Percentiles rank a stretch among this genome's conserved stretches.
phyloP scores from a whole-genome alignment of 257 asterid genomes.

The Solanum habrochaites region DNA sequence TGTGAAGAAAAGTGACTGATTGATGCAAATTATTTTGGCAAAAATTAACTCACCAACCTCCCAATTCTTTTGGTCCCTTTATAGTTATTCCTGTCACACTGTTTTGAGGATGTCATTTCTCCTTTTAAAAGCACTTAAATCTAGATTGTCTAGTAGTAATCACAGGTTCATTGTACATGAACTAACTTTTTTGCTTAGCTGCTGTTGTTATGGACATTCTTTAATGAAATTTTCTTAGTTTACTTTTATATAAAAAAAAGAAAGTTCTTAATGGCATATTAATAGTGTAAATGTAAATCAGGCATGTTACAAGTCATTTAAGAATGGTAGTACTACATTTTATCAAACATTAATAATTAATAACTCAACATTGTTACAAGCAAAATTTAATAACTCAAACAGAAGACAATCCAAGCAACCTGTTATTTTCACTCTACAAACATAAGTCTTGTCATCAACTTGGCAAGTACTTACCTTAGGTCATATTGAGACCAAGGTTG shows the following conservation, averaged over 20 bases:
- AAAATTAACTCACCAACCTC: background rate
- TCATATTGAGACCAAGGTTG: background rate
- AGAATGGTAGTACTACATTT: background rate
- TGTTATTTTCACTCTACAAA: constrained; percentile 2
- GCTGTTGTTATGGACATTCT: background rate
- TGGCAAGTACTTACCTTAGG: background rate
- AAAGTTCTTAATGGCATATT: background rate
- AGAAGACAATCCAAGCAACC: constrained; percentile 6
- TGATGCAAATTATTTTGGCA: background rate
- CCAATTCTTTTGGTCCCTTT: background rate
- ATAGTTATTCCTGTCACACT: background rate
- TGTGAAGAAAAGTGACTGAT: background rate
- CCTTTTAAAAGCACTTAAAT: background rate
- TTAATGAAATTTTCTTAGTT: background rate
- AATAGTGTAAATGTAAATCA: background rate
- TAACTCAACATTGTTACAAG: background rate
- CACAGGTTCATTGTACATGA: background rate
- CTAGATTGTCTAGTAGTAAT: background rate
- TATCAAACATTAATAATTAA: background rate
- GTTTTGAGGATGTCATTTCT: background rate
- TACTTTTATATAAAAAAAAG: background rate
- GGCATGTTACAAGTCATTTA: background rate
- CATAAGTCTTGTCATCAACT: background rate
- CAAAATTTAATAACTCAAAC: constrained; percentile 1
- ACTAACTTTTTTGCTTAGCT: background rate